A percentile compares a stretch with the other conserved stretches of the same genome.
phyloP scores from a whole-genome alignment of 129 eudicot genomes.

The Logfia minima region DNA sequence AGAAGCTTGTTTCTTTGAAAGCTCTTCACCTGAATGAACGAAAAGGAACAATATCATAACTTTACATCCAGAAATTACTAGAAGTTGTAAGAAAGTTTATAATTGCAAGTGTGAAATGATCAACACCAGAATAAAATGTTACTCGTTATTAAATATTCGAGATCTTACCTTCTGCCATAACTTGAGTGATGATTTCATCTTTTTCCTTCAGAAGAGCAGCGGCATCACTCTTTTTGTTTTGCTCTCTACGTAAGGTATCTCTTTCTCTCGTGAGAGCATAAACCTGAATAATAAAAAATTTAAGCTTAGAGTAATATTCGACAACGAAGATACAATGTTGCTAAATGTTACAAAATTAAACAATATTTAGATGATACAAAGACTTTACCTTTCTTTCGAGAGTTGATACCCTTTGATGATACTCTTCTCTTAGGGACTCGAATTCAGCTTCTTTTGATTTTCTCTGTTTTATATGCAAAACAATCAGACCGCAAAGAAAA shows the following conservation, averaged over 20 bases:
- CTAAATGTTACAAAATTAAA: not conserved
- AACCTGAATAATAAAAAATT: constrained; percentile 40
- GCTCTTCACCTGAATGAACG: constrained; percentile 73
- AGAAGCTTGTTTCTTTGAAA: constrained; percentile 97
- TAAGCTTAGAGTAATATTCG: not conserved
- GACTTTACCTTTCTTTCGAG: constrained; percentile 84
- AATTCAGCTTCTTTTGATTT: constrained; percentile 91
- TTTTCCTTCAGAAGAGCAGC: constrained; percentile 96
- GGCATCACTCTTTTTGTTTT: constrained; percentile 86
- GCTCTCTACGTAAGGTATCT: constrained; percentile 97
- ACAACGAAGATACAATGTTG: not conserved
- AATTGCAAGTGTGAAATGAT: not conserved
- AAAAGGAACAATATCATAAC: constrained; percentile 12
- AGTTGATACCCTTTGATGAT: constrained; percentile 83
- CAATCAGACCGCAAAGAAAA: not conserved
- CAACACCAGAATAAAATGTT: not conserved
- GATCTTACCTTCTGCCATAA: constrained; percentile 91
- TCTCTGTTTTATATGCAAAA: constrained; percentile 47
- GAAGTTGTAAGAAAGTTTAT: not conserved
- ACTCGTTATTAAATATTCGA: not conserved
- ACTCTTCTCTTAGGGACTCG: constrained; percentile 86
- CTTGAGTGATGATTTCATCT: constrained; percentile 95
- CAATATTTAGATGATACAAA: not conserved
- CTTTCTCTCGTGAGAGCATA: constrained; percentile 96
- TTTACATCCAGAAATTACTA: not conserved